A percentile compares a stretch with the other conserved stretches of the same genome.
Evolutionary conservation across 495 filamentous ascomycete species (phyloP).

Genomic region (Hypomontagnella monticulosa): DNA sequence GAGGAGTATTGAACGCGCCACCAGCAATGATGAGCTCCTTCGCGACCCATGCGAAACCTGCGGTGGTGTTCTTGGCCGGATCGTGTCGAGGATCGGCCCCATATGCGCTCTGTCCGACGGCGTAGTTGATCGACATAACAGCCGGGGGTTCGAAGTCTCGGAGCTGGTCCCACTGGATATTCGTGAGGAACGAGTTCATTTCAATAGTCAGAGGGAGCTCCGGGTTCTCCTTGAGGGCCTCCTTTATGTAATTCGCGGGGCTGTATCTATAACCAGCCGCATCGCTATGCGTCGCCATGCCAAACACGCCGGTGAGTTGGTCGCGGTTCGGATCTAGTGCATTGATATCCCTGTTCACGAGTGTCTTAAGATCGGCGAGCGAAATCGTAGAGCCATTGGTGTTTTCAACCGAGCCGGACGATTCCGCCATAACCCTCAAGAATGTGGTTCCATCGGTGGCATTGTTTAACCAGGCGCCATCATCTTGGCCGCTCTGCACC

Average conservation of each 20-base stretch:
- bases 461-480: constrained; percentile 49
- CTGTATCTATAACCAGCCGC: constrained; percentile 45
- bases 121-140: constrained; percentile 52
- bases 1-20: constrained; percentile 66
- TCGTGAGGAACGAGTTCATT: constrained; percentile 51
- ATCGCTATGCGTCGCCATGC: constrained; percentile 50
- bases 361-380: constrained; percentile 28
- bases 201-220: constrained; percentile 49
- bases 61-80: constrained; percentile 35
- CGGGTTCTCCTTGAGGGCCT: constrained; percentile 42
- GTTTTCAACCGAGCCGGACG: constrained; percentile 37
- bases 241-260: constrained; percentile 49
- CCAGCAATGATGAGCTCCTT: constrained; percentile 63
- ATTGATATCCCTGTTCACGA: constrained; percentile 44
- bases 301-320: constrained; percentile 46
- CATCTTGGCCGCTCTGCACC: constrained; percentile 46
- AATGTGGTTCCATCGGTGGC: constrained; percentile 47
- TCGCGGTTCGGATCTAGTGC: constrained; percentile 44
- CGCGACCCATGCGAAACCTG: constrained; percentile 32
- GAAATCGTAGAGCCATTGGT: constrained; percentile 29
- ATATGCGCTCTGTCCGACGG: constrained; percentile 51
- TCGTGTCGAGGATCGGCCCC: constrained; percentile 52
- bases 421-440: constrained; percentile 50
- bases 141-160: constrained; percentile 34
- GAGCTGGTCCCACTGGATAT: constrained; percentile 48